These are phyloP conservation scores for Aureobasidium sp. DNA, from an alignment of 2,329 filamentous ascomycete genomes.

Conservation along the genomic window DNA sequence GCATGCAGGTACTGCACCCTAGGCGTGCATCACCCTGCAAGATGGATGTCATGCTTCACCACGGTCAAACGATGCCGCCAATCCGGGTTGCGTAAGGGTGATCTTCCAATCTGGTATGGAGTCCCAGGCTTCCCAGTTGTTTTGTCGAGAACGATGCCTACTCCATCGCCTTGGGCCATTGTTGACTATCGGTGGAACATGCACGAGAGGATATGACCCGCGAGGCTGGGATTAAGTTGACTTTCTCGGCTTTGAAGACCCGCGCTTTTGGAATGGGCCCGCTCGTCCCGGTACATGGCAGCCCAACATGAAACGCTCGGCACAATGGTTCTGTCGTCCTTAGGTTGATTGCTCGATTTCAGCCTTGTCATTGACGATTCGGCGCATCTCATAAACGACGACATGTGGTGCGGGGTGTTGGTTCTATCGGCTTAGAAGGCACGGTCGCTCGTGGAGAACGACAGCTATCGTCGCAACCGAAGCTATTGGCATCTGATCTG, in stretches of 20 bases:
- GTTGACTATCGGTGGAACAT: neutral
- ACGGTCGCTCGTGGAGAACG: neutral
- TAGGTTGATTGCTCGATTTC: neutral
- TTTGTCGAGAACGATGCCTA: neutral
- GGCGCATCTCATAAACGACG: neutral
- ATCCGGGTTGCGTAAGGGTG: neutral
- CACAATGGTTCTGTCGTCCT: neutral
- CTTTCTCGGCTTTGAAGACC: neutral
- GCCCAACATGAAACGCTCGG: slow-evolving; percentile 10
- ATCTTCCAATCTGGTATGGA: neutral
- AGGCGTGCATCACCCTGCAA: slow-evolving; percentile 10
- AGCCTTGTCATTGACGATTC: neutral
- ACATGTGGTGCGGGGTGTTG: neutral
- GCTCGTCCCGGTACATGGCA: slow-evolving; percentile 7
- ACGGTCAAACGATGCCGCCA: neutral
- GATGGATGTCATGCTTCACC: slow-evolving; percentile 11
- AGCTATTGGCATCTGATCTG: neutral
- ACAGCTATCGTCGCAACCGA: too few relatives aligned
- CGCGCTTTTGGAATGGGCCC: neutral
- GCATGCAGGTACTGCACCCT: slow-evolving; percentile 10
- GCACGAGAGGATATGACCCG: neutral
- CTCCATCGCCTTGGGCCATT: neutral
- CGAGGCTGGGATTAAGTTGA: slow-evolving; percentile 7
- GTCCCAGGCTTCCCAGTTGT: neutral
- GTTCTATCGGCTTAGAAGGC: neutral